Evolutionary conservation across 495 filamentous ascomycete species (phyloP), one percentile per base, ranked within the genome.

Genomic region (Pyrenula massariospora): DNA sequence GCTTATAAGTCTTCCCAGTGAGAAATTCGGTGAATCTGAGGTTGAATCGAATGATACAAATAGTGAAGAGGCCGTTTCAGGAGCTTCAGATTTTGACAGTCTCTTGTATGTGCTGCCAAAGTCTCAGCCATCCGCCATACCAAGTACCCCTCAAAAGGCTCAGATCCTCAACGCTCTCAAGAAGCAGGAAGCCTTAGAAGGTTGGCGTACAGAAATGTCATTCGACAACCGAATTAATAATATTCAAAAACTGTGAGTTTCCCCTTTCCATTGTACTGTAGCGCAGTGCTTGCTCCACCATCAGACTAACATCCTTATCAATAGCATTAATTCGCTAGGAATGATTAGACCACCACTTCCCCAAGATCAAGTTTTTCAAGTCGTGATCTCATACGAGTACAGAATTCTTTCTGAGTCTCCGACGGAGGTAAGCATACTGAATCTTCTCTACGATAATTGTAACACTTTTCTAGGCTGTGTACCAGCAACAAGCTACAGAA

Each of bases 121-220:
- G 15, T 42, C 31, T 15, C 15, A 15, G 31, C 31, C 5, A 42
- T 42, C 31, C 31, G n/a, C 31, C 79, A 89, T 53, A 88, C 85
- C 0, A 83, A 90, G 1, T 91, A 91, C 19, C 96, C 95, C 68
- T 84, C 92, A 19, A 92, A 93, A 42, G 89, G 94, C 23, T 92
- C 96, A 64, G 93, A 98, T 64, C 83, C 96, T 31, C 84, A 87
- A 12, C 84, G 92, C 24, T 20, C 82, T 87, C 59, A 91, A 85
- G 65, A 88, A 89, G 56, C 97, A 81, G 81, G 76, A 95, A 8
- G n/a, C n/a, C n/a, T n/a, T n/a, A n/a, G n/a, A n/a, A n/a, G n/a
- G n/a, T n/a, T n/a, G n/a, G n/a, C 91, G 87, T 65, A 72, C 83
- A 19, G 83, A 88, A 48, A 79, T 84, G 51, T 82, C 80, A 2